These are phyloP conservation scores for Aspergillus saccharolyticus DNA, from an alignment of 495 filamentous ascomycete species.

Conservation along the genomic window DNA sequence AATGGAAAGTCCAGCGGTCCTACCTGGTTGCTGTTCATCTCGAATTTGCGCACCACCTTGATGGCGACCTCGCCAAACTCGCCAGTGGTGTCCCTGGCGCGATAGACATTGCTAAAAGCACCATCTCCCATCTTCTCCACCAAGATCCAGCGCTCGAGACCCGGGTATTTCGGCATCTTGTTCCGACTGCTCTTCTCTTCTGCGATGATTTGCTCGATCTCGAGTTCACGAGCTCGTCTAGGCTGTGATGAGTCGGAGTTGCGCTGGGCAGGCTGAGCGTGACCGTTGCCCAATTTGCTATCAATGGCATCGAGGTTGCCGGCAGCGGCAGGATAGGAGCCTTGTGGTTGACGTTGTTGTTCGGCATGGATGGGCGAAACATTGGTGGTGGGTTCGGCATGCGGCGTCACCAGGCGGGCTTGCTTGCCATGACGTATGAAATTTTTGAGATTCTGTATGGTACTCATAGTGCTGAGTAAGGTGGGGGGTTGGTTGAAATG, in stretches of 20 bases:
- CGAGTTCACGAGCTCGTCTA: constrained; percentile 42
- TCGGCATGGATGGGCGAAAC: constrained; percentile 64
- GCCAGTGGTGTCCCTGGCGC: constrained; percentile 67
- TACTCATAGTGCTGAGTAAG: constrained; percentile 53
- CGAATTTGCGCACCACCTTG: constrained; percentile 97
- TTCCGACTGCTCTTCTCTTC: constrained; percentile 82
- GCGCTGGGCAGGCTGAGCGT: constrained; percentile 53
- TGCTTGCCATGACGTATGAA: constrained; percentile 99
- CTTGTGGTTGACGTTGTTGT: constrained; percentile 50
- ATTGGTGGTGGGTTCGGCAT: constrained; percentile 63
- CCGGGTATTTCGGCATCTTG: constrained; percentile 87
- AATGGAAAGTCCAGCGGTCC: too few species aligned
- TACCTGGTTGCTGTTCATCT: constrained; percentile 98
- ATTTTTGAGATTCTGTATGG: constrained; percentile 90
- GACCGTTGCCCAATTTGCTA: constrained; percentile 50
- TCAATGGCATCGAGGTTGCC: constrained; percentile 55
- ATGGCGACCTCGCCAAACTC: constrained; percentile 81
- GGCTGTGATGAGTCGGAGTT: constrained; percentile 33
- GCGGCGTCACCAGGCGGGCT: constrained; percentile 64
- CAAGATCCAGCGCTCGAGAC: constrained; percentile 83
- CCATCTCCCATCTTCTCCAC: constrained; percentile 99
- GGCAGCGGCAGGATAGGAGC: constrained; percentile 46
- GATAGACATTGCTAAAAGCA: constrained; percentile 97
- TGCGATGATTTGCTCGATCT: constrained; percentile 77
- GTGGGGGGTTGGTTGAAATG: not conserved